Percentiles rank a stretch among this genome's conserved stretches.
Conservation (phyloP, 352 stramenopile genomes). For the Thraustochytrium sp. region DNA sequence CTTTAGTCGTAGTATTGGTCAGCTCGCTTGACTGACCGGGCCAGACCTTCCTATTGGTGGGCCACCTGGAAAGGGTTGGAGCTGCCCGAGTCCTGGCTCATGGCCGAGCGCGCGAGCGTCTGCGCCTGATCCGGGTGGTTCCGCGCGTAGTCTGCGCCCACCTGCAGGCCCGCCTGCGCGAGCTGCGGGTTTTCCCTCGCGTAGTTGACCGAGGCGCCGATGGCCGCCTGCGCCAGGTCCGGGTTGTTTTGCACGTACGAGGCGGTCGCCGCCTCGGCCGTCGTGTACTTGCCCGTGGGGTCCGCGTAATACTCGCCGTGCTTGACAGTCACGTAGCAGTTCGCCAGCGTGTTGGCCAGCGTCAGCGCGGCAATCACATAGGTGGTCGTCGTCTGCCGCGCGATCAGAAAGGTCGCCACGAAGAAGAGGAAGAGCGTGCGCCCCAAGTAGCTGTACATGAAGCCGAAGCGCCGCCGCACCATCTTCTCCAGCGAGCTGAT, state of each 20-base stretch:
- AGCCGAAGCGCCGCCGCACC: slow-evolving; percentile 38
- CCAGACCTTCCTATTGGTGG: neutral
- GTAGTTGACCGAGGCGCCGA: slow-evolving; percentile 30
- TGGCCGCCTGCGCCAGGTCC: slow-evolving; percentile 19
- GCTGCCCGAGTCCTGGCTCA: neutral
- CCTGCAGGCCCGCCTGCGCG: neutral
- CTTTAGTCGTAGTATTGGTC: too few relatives aligned
- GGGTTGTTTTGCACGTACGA: slow-evolving; percentile 36
- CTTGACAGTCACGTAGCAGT: slow-evolving; percentile 32
- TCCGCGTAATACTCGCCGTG: slow-evolving; percentile 37
- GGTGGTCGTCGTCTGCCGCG: neutral
- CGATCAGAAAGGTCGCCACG: slow-evolving; percentile 28
- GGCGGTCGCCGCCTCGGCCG: neutral
- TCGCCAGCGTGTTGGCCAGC: slow-evolving; percentile 10
- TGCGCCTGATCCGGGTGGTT: neutral
- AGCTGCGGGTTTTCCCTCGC: slow-evolving; percentile 38
- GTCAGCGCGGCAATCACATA: slow-evolving; percentile 37
- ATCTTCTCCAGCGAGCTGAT: neutral
- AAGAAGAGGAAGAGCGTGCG: slow-evolving; percentile 44
- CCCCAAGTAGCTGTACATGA: slow-evolving; percentile 46
- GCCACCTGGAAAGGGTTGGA: slow-evolving; percentile 13
- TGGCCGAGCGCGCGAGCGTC: neutral
- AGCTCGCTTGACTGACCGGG: neutral
- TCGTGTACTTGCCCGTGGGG: slow-evolving; percentile 41
- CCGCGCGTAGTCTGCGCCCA: neutral